Evolutionary conservation across 371 early-diverging fungal species (phyloP).

Genomic region (Saksenaea vasiformis): DNA sequence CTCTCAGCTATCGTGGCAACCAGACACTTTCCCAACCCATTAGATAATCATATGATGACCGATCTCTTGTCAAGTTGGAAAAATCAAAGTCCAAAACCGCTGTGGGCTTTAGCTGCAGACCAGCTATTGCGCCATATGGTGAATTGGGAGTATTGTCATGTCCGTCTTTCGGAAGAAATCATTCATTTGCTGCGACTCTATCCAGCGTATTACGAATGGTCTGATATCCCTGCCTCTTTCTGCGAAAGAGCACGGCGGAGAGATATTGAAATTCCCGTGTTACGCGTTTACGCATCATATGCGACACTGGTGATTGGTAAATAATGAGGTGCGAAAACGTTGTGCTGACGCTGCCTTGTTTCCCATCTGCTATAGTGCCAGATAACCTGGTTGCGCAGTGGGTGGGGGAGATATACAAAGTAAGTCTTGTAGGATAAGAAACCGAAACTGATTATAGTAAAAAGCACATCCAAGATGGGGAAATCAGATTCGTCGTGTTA

Average conservation of each 20-base stretch:
- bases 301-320: slow-evolving; percentile 65
- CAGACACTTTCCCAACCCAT: slow-evolving; percentile 42
- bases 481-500: slow-evolving; percentile 49
- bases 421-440: slow-evolving; percentile 6
- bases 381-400: slow-evolving; percentile 77
- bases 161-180: slow-evolving; percentile 15
- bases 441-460: background rate
- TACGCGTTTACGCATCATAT: slow-evolving; percentile 56
- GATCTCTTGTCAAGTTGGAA: slow-evolving; percentile 26
- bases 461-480: slow-evolving; percentile 55
- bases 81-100: slow-evolving; percentile 5
- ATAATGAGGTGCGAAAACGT: background rate
- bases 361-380: slow-evolving; percentile 52
- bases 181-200: slow-evolving; percentile 31
- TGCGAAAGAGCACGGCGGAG: slow-evolving; percentile 21
- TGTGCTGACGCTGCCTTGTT: too few species aligned
- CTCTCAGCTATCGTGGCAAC: slow-evolving; percentile 67
- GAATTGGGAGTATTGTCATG: slow-evolving; percentile 40
- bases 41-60: slow-evolving; percentile 23
- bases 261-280: slow-evolving; percentile 19
- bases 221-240: slow-evolving; percentile 19
- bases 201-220: slow-evolving; percentile 52
- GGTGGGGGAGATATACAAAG: slow-evolving; percentile 72
- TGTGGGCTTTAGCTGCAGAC: slow-evolving; percentile 43
- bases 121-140: slow-evolving; percentile 37